Percentiles rank a stretch among this genome's conserved stretches.
phyloP scores from a whole-genome alignment of 805 yeast species.

The Lipomyces spencermartinsiae region DNA sequence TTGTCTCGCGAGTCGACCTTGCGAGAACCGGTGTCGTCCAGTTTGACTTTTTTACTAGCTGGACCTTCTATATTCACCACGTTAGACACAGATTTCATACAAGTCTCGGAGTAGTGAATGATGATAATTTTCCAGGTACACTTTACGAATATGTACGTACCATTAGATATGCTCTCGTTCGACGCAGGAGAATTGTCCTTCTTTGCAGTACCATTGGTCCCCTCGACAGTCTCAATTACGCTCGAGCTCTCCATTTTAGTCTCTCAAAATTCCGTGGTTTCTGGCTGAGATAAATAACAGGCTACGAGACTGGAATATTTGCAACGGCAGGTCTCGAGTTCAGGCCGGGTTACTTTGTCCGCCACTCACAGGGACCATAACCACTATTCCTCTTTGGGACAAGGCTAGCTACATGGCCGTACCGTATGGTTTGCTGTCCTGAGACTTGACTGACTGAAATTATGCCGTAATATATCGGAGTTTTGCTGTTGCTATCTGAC shows the following conservation, averaged over 20 bases:
- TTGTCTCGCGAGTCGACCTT: conserved; percentile 45
- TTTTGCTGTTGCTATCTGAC: too few relatives aligned
- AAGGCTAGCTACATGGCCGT: too few relatives aligned
- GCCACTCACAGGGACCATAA: too few relatives aligned
- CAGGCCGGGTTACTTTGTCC: not conserved
- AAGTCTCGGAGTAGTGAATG: not conserved
- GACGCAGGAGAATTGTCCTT: not conserved
- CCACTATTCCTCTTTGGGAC: too few relatives aligned
- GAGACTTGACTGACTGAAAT: too few relatives aligned
- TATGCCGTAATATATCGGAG: too few relatives aligned
- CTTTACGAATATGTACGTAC: not conserved
- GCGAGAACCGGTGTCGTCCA: conserved; percentile 7
- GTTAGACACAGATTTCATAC: not conserved
- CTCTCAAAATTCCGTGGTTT: not conserved
- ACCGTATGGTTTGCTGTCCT: too few relatives aligned
- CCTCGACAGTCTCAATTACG: not conserved
- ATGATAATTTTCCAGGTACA: too few relatives aligned
- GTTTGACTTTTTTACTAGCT: not conserved
- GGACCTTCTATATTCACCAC: conserved; percentile 2
- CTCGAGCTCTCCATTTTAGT: not conserved
- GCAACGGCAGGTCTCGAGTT: not conserved
- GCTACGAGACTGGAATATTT: not conserved
- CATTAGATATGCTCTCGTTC: not conserved
- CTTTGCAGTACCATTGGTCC: not conserved
- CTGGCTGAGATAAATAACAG: not conserved